These are phyloP conservation scores for Jaltomata sinuosa DNA, from an alignment of 257 asterid species.

Conservation along the genomic window DNA sequence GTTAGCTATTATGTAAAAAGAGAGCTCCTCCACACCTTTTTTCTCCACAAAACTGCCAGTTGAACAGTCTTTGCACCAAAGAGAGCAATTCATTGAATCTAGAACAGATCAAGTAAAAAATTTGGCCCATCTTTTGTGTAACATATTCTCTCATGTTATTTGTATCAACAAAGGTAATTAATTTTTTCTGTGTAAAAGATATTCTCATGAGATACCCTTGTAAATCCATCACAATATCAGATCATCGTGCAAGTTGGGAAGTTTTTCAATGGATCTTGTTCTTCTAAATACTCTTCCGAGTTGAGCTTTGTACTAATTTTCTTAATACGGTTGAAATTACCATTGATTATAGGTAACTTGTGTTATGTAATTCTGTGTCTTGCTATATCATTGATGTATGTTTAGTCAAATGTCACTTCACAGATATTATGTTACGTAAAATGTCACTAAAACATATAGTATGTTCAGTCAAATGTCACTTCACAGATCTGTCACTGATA, in stretches of 20 bases:
- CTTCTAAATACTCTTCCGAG: not conserved
- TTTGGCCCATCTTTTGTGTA: not conserved
- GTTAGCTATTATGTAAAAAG: not conserved
- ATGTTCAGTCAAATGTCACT: not conserved
- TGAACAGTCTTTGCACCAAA: not conserved
- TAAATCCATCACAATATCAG: not conserved
- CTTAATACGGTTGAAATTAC: not conserved
- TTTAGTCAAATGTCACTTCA: not conserved
- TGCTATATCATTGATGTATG: not conserved
- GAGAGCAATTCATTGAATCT: not conserved
- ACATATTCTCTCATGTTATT: not conserved
- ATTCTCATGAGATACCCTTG: not conserved
- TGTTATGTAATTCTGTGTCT: not conserved
- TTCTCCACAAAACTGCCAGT: not conserved
- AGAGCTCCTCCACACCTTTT: not conserved
- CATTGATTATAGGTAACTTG: not conserved
- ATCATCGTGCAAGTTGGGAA: not conserved
- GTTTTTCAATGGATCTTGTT: not conserved
- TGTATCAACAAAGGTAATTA: not conserved
- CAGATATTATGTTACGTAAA: not conserved
- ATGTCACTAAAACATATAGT: not conserved
- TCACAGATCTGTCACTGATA: not conserved
- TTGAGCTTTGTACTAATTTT: not conserved
- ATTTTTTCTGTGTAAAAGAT: not conserved
- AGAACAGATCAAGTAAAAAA: not conserved